phyloP scores from a whole-genome alignment of 2,329 filamentous ascomycete species.

The Apiospora malaysiana region DNA sequence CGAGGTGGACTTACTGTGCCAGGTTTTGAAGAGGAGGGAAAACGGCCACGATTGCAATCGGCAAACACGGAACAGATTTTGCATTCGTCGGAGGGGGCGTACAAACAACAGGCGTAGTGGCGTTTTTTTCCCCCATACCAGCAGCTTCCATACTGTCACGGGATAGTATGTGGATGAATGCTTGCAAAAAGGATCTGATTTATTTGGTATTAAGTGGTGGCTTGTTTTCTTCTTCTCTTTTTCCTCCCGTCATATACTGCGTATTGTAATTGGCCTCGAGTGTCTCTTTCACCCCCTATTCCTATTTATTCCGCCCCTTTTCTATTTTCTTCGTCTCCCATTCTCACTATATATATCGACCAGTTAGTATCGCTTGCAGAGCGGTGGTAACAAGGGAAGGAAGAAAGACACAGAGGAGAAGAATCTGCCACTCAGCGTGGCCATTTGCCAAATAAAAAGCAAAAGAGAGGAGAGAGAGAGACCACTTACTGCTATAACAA shows the following conservation, averaged over 20 bases:
- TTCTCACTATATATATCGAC: background rate
- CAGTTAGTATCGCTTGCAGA: no score
- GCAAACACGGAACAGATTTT: constrained; percentile 1
- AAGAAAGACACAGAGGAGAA: background rate
- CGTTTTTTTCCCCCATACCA: background rate
- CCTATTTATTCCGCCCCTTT: background rate
- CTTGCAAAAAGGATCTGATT: background rate
- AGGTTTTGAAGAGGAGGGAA: background rate
- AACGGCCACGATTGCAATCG: background rate
- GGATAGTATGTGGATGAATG: background rate
- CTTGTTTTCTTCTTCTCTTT: background rate
- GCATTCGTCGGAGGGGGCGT: background rate
- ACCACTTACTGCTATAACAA: background rate
- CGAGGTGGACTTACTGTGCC: background rate
- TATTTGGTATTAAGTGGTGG: no score
- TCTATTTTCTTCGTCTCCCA: background rate
- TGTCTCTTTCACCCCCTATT: background rate
- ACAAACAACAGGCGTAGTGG: background rate
- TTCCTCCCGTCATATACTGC: background rate
- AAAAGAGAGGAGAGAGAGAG: background rate
- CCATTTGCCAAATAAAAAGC: background rate
- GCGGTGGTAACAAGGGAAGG: background rate
- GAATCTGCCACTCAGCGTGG: background rate
- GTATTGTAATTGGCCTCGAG: constrained; percentile 8
- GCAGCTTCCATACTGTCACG: background rate